Evolutionary conservation across 164 flowering plant species (phyloP), one percentile per base, ranked within the genome.

Genomic region (Aristolochia californica): DNA sequence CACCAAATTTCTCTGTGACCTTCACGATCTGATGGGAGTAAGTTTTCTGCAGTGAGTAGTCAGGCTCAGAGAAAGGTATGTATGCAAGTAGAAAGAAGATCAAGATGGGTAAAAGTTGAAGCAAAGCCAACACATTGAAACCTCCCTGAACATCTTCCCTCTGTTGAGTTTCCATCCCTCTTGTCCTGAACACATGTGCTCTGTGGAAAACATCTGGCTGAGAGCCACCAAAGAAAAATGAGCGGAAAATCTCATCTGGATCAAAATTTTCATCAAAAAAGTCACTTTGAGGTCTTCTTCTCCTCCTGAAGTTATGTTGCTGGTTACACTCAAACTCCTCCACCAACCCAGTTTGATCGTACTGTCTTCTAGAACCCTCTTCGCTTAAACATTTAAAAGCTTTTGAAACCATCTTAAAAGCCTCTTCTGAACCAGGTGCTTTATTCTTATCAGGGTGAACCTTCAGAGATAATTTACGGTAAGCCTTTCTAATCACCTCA

Each of bases 361-460:
- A 93, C 62, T 77, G 84, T 66, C 80, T 83, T 75, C 99, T 84
- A 5, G 90, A 87, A 38, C 62, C 78, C 24, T 72, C 85, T 54
- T 87, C 84, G 62, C 96, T 87, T 81, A 93, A 77, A 60, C 99
- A 93, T 75, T 85, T 83, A 49, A 93, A 93, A 2, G 99, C 99
- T 79, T 82, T 87, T 53, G 75, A 76, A 9, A 93, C 90, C 70
- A 75, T 84, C 82, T 93, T 93, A 58, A 93, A 93, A 0, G 99
- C 97, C 62, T 93, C 97, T 62, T 93, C 99, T 0, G 99, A 77
- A 47, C 97, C 99, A 0, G 97, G 99, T 11, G 97, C 97, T 74
- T 85, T 87, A 57, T 89, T 93, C 77, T 93, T 93, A 64, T 89
- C 99, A 14, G 99, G 99, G 69, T 93, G 99, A 56, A 93, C 99